A percentile compares a stretch with the other conserved stretches of the same genome.
phyloP scores from a whole-genome alignment of 1,284 basidiomycete genomes.

The Gymnopus androsaceus region DNA sequence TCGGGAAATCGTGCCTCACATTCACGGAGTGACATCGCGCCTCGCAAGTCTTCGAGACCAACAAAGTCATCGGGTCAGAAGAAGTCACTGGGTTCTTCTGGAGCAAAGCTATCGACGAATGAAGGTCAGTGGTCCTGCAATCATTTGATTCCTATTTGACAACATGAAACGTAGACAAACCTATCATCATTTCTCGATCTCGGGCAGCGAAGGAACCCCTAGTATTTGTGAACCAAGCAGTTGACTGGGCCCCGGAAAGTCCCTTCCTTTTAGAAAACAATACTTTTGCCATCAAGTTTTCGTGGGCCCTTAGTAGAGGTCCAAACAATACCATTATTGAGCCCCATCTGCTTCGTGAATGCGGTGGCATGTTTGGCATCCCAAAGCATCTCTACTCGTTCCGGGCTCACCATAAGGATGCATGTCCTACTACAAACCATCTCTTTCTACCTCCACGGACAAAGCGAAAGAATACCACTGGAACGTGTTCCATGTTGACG shows the following conservation, averaged over 20 bases:
- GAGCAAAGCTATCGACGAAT: too few species aligned
- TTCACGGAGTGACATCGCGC: too few species aligned
- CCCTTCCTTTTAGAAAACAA: background rate
- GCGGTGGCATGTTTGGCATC: conserved; percentile 1
- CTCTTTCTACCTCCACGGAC: background rate
- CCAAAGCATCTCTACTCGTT: conserved; percentile 1
- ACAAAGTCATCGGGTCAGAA: too few species aligned
- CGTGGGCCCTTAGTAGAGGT: background rate
- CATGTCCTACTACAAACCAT: background rate
- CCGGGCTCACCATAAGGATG: background rate
- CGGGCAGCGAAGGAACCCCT: background rate
- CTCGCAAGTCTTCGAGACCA: too few species aligned
- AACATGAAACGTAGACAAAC: too few species aligned
- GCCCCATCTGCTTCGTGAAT: background rate
- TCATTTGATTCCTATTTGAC: too few species aligned
- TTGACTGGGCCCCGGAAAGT: background rate
- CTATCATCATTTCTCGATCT: background rate
- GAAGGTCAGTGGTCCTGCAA: too few species aligned
- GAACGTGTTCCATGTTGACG: background rate
- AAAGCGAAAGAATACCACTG: background rate
- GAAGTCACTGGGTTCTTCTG: too few species aligned
- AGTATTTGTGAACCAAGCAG: background rate
- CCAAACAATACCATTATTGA: background rate
- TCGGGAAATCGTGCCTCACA: too few species aligned
- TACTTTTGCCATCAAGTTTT: background rate